These are phyloP conservation scores for Solanum ossicruentum DNA, from an alignment of 257 asterid genomes.

Conservation along the genomic window DNA sequence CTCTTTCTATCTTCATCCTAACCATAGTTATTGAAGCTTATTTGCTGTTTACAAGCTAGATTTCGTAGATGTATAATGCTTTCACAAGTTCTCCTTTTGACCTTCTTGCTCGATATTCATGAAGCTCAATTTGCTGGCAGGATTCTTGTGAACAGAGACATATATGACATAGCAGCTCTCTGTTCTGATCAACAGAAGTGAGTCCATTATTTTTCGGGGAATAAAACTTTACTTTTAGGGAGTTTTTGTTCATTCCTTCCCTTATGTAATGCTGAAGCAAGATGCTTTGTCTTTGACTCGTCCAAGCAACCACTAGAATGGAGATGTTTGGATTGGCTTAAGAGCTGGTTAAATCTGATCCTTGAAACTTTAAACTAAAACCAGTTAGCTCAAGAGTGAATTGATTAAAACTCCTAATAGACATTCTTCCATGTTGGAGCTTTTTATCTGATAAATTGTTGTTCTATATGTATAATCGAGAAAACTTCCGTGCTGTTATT, in stretches of 20 bases:
- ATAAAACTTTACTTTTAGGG: neutral
- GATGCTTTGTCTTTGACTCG: neutral
- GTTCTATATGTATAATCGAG: neutral
- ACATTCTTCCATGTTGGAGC: neutral
- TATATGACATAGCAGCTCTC: constrained; percentile 74
- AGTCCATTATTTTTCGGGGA: neutral
- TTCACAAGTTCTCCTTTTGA: neutral
- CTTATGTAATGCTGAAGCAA: neutral
- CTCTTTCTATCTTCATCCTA: neutral
- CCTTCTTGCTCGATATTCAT: neutral
- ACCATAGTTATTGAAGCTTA: neutral
- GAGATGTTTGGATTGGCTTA: neutral
- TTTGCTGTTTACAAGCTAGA: neutral
- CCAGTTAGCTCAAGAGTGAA: neutral
- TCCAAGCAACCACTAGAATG: neutral
- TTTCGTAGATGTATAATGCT: neutral
- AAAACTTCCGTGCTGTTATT: neutral
- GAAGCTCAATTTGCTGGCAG: constrained; percentile 29
- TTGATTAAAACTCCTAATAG: neutral
- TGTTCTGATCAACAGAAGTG: constrained; percentile 53
- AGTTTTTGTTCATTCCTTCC: neutral
- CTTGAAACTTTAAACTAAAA: neutral
- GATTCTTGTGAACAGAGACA: constrained; percentile 47
- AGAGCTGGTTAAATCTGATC: neutral
- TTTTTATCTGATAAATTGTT: neutral